Base-by-base conservation (phyloP, 176 grass and related monocot genomes). In the Lolium rigidum region DNA sequence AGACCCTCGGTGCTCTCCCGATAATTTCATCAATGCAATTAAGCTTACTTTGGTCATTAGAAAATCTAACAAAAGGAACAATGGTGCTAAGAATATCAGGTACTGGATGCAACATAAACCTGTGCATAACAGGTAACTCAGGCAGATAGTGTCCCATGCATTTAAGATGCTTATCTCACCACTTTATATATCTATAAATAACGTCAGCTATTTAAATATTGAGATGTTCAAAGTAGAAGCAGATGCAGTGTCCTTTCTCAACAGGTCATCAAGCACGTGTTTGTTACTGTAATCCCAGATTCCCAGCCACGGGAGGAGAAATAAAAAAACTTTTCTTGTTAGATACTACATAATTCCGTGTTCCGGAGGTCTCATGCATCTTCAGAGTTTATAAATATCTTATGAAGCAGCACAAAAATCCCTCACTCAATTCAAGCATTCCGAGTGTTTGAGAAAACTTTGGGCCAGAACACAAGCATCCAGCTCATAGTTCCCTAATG, bases 171-270 rank as follows among this genome's bases (percentile, higher is more conserved):
- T 26, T 79, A 72, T 35, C 41, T 11, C 80, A 60, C 17, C 35
- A 72, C 44, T 59, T 44, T 14, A 47, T 49, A 8, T 81, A 68
- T 80, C 76, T 10, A 80, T 75, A 67, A 58, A 58, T 58, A 49
- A 48, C 9, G 58, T 9, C 37, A 75, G 37, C 21, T 73, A 56
- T 48, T 15, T 71, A 41, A 41, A 67, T 26, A 16, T 41, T 21
- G n/a, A 79, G 54, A 79, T 43, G 72, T 14, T 71, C 48, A 49
- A 31, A 52, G 17, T 66, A 39, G 7, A 89, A 81, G 55, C 7
- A 69, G 24, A 89, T 81, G 55, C 7, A 69, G 37, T 81, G 76
- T 58, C 73, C 37, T 50, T 76, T 50, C 41, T 62, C 63, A 21
- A 54, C 76, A 85, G 55, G 72, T n/a, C 21, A 16, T 65, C 31